phyloP scores from a whole-genome alignment of 495 filamentous ascomycete genomes.

The Hyaloscypha finlandica region DNA sequence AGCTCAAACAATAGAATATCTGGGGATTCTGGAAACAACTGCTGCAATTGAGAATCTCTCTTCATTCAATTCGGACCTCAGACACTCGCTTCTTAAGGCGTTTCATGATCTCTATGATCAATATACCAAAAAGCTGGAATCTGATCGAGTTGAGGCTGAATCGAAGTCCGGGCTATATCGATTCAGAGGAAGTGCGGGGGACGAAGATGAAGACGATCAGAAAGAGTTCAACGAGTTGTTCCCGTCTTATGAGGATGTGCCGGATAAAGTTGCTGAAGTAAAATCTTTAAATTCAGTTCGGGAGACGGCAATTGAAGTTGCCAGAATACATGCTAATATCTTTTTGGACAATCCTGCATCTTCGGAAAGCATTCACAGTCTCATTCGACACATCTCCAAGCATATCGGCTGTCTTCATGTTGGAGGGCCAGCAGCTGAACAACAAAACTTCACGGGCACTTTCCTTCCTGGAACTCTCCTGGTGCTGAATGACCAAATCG shows the following conservation, averaged over 20 bases:
- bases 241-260: conserved; percentile 65
- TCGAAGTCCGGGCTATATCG: conserved; percentile 75
- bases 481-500: conserved; percentile 57
- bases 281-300: conserved; percentile 36
- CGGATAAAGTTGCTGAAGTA: conserved; percentile 18
- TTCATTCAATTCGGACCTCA: conserved; percentile 36
- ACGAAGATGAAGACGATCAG: conserved; percentile 74
- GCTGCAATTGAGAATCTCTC: conserved; percentile 43
- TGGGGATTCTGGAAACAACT: conserved; percentile 42
- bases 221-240: conserved; percentile 79
- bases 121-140: conserved; percentile 73
- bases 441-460: conserved; percentile 40
- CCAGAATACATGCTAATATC: conserved; percentile 49
- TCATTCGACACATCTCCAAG: conserved; percentile 42
- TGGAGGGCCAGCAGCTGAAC: not conserved
- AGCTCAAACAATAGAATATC: conserved; percentile 50
- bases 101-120: conserved; percentile 71
- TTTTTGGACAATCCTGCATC: conserved; percentile 42
- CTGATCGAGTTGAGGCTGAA: conserved; percentile 72
- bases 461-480: conserved; percentile 68
- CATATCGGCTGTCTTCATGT: conserved; percentile 25
- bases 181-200: conserved; percentile 73
- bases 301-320: conserved; percentile 47
- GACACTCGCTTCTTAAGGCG: conserved; percentile 48
- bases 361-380: conserved; percentile 38